Evolutionary conservation across 2,329 filamentous ascomycete species (phyloP).

Genomic region (Leptodontidium sp.): DNA sequence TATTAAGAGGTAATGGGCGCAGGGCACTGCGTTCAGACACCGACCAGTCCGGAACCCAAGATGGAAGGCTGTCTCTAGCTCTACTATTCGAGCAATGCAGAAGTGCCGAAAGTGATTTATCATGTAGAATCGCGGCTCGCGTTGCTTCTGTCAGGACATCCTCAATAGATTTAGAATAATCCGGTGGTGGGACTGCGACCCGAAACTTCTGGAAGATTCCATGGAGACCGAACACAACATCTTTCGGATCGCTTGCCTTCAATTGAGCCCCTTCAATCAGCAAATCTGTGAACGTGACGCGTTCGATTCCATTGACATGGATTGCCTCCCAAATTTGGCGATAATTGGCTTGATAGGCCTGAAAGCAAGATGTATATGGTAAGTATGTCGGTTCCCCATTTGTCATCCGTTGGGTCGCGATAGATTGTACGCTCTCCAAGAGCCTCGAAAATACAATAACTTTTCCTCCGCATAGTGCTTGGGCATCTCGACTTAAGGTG

Average conservation of each 20-base stretch:
- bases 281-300: not conserved
- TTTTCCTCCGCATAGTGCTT: not conserved
- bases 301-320: too few species aligned
- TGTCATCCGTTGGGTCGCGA: not conserved
- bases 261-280: not conserved
- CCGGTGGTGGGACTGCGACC: not conserved
- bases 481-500: not conserved
- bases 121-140: not conserved
- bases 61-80: not conserved
- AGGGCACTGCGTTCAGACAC: not conserved
- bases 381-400: not conserved
- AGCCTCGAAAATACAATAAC: not conserved
- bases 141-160: constrained; percentile 2
- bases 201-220: constrained; percentile 8
- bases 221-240: constrained; percentile 10
- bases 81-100: not conserved
- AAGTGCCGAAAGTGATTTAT: not conserved
- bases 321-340: not conserved
- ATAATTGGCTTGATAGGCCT: not conserved
- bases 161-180: not conserved
- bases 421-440: not conserved
- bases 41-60: constrained; percentile 17
- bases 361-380: too few species aligned
- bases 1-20: not conserved
- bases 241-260: not conserved